These are phyloP conservation scores for Zygnema cylindricum DNA, from an alignment of 139 green algal genomes.

Conservation along the genomic window DNA sequence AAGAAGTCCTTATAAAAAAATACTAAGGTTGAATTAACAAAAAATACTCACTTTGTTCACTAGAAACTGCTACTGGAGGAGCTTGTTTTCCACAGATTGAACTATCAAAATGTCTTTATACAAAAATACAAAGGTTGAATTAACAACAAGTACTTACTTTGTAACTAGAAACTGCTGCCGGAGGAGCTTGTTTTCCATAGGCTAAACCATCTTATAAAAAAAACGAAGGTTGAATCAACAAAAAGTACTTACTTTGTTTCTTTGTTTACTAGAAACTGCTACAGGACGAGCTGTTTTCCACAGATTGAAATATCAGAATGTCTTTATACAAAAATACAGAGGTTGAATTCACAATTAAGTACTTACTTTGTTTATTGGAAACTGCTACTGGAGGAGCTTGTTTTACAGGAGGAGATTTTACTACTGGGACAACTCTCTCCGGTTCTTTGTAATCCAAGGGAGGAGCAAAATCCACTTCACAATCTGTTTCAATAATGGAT, in stretches of 20 bases:
- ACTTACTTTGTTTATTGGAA: constrained; percentile 6
- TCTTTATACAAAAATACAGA: no score
- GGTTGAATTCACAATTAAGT: background rate
- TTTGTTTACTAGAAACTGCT: no score
- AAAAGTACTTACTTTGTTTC: no score
- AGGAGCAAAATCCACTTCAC: constrained; percentile 90
- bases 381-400: background rate
- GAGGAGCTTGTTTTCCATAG: constrained; percentile 21
- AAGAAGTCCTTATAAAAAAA: no score
- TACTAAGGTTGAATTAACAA: no score
- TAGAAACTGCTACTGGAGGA: constrained; percentile 1
- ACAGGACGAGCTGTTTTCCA: no score
- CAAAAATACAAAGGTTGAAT: no score
- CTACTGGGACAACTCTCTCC: background rate
- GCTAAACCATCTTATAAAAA: no score
- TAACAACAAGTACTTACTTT: no score
- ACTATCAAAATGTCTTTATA: no score
- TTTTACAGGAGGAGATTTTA: background rate
- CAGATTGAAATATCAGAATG: no score
- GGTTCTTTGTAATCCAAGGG: constrained; percentile 96
- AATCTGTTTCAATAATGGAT: constrained; percentile 97
- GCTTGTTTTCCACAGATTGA: background rate
- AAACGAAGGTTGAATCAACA: no score
- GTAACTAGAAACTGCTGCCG: background rate
- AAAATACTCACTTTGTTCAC: background rate